These are phyloP conservation scores for Trifolium dubium DNA, from an alignment of 306 rosid genomes.

Conservation along the genomic window DNA sequence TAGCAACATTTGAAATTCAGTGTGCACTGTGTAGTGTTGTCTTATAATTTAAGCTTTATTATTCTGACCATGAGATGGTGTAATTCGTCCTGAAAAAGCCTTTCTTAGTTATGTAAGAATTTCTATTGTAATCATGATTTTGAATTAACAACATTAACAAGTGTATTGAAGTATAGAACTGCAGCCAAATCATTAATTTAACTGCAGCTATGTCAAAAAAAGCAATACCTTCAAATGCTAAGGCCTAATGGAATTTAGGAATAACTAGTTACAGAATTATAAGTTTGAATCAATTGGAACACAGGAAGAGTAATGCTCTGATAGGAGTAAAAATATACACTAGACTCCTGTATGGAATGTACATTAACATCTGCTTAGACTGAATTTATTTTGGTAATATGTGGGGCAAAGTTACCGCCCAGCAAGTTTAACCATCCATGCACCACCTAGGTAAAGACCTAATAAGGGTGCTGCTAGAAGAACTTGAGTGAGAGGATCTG, in stretches of 20 bases:
- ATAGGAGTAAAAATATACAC: conserved; percentile 36
- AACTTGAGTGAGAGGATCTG: conserved; percentile 87
- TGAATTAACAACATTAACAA: not conserved
- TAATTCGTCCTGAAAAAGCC: conserved; percentile 9
- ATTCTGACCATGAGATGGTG: not conserved
- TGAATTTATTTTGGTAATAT: conserved; percentile 3
- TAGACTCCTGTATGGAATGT: conserved; percentile 51
- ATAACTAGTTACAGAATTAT: conserved; percentile 28
- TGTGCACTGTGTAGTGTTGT: too few relatives aligned
- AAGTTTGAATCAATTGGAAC: conserved; percentile 14
- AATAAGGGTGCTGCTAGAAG: conserved; percentile 84
- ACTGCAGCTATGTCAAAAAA: not conserved
- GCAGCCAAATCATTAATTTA: conserved; percentile 21
- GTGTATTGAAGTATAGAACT: not conserved
- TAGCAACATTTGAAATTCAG: not conserved
- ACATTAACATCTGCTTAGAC: conserved; percentile 43
- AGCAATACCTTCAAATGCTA: conserved; percentile 6
- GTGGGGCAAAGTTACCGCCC: conserved; percentile 58
- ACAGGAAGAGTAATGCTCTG: conserved; percentile 34
- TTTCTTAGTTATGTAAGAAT: not conserved
- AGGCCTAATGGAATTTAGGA: conserved; percentile 12
- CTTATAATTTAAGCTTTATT: not conserved
- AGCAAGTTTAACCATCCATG: conserved; percentile 85
- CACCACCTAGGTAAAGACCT: conserved; percentile 93
- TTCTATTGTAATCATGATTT: not conserved